phyloP scores from a whole-genome alignment of 176 grass and related monocot species.

The Aegilops speltoides region DNA sequence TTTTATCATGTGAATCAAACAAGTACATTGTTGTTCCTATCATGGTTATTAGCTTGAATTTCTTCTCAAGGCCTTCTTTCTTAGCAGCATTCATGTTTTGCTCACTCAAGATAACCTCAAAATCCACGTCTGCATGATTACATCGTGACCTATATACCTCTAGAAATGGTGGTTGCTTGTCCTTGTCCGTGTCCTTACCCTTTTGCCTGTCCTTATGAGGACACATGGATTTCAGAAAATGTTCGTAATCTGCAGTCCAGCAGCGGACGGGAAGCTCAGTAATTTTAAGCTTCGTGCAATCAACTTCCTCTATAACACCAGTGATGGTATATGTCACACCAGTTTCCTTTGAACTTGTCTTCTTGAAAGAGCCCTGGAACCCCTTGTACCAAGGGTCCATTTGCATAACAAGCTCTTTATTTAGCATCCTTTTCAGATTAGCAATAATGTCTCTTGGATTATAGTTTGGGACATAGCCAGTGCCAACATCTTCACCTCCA shows the following conservation, averaged over 20 bases:
- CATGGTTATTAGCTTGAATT: constrained; percentile 80
- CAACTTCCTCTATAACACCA: constrained; percentile 57
- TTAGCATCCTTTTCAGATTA: constrained; percentile 66
- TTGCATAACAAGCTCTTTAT: constrained; percentile 38
- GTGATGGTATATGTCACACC: constrained; percentile 70
- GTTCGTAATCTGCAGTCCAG: constrained; percentile 81
- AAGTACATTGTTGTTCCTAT: constrained; percentile 84
- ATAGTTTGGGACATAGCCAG: constrained; percentile 76
- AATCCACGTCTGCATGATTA: constrained; percentile 56
- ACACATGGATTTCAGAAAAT: constrained; percentile 44
- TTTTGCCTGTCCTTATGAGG: constrained; percentile 35
- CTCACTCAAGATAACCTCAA: constrained; percentile 54
- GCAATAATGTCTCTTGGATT: constrained; percentile 79
- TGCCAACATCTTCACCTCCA: constrained; percentile 94
- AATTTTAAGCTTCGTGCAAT: constrained; percentile 33
- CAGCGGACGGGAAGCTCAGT: constrained; percentile 1
- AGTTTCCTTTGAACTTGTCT: constrained; percentile 48
- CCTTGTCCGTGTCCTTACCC: constrained; percentile 21
- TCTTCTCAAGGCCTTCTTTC: constrained; percentile 84
- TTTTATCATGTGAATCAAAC: constrained; percentile 68
- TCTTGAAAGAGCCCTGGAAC: constrained; percentile 79
- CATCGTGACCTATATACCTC: constrained; percentile 51
- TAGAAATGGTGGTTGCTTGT: constrained; percentile 45
- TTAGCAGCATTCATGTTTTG: constrained; percentile 44
- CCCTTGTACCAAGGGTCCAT: constrained; percentile 93